Conservation (phyloP, 176 grass and related monocot species). For the Bothriochloa decipiens region DNA sequence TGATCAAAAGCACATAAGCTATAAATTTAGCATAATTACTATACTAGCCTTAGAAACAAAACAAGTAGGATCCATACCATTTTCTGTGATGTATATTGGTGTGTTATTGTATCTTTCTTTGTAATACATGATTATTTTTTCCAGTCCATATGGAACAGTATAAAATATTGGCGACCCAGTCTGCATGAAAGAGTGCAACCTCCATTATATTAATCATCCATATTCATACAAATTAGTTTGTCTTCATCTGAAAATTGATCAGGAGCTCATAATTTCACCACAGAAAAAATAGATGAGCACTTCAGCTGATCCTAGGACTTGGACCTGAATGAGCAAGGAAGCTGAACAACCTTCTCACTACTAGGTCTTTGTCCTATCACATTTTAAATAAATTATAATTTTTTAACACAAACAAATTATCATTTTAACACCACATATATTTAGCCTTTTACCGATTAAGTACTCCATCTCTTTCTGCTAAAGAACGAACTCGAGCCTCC, state of each 20-base stretch:
- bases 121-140: conserved; percentile 58
- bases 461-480: conserved; percentile 49
- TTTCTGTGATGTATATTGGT: conserved; percentile 72
- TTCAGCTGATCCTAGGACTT: background rate
- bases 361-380: background rate
- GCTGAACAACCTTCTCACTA: background rate
- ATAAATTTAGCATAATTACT: background rate
- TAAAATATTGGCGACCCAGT: conserved; percentile 44
- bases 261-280: background rate
- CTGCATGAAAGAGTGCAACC: conserved; percentile 45
- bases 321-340: too few species aligned
- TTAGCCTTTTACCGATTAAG: conserved; percentile 57
- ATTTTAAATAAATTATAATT: background rate
- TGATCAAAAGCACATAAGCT: background rate
- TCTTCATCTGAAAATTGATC: background rate
- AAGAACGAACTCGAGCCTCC: conserved; percentile 39
- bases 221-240: background rate
- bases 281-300: background rate
- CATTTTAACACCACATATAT: background rate
- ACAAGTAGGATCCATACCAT: conserved; percentile 48
- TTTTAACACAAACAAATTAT: too few species aligned
- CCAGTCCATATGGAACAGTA: conserved; percentile 61
- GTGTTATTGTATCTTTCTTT: conserved; percentile 82
- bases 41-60: background rate
- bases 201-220: background rate